These are phyloP conservation scores for Pistacia atlantica DNA, from an alignment of 345 rosid genomes.

Conservation along the genomic window DNA sequence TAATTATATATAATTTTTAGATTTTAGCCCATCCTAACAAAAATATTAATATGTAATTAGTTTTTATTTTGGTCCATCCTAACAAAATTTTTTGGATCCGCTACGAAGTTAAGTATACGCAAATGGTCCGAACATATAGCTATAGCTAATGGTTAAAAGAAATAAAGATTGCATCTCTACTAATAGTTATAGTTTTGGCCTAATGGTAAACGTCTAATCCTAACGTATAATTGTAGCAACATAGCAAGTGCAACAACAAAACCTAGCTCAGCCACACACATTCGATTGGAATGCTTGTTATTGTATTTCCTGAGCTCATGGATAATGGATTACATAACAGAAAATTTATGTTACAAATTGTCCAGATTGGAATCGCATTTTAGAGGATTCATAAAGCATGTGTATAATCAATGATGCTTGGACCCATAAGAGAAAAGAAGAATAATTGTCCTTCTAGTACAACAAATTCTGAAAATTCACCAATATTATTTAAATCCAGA, in stretches of 20 bases:
- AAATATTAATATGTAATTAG: too few species aligned
- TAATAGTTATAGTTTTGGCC: too few species aligned
- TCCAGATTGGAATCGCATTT: constrained; percentile 30
- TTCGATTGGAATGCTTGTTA: constrained; percentile 3
- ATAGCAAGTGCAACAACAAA: not conserved
- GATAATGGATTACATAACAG: not conserved
- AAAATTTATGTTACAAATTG: constrained; percentile 1
- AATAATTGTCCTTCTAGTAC: constrained; percentile 11
- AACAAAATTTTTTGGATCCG: too few species aligned
- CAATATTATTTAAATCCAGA: not conserved
- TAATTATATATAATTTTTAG: too few species aligned
- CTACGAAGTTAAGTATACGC: too few species aligned
- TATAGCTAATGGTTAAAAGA: too few species aligned
- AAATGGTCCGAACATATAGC: too few species aligned
- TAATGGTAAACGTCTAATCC: too few species aligned
- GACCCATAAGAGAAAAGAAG: constrained; percentile 5
- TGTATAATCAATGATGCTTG: not conserved
- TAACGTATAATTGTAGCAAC: not conserved
- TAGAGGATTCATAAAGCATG: not conserved
- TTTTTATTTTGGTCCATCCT: too few species aligned
- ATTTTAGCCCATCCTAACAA: too few species aligned
- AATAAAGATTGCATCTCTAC: too few species aligned
- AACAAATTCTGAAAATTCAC: not conserved
- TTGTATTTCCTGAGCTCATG: not conserved
- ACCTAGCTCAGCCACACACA: not conserved